A percentile compares a stretch with the other conserved stretches of the same genome.
Conservation (phyloP, 441 rosid genomes). For the Erodium texanum region DNA sequence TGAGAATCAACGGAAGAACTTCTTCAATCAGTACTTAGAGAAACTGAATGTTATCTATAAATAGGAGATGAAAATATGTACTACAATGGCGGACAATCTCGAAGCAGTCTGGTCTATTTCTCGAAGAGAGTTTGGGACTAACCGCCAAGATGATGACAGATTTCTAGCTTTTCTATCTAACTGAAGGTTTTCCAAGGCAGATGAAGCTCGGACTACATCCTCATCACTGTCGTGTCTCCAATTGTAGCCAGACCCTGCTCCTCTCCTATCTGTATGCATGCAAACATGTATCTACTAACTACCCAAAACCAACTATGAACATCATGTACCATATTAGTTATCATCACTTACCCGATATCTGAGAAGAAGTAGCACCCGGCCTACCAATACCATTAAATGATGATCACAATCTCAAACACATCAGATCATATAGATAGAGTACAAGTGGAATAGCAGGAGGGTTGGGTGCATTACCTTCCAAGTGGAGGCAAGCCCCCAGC, state of each 20-base stretch:
- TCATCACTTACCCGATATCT: slow-evolving; percentile 56
- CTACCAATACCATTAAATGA: slow-evolving; percentile 27
- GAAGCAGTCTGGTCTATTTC: too few species aligned
- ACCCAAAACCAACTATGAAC: slow-evolving; percentile 8
- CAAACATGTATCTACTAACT: slow-evolving; percentile 20
- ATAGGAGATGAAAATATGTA: too few species aligned
- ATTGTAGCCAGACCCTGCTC: slow-evolving; percentile 54
- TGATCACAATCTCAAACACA: slow-evolving; percentile 13
- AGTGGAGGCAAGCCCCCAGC: slow-evolving; percentile 84
- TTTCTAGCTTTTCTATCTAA: slow-evolving; percentile 87
- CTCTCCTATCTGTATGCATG: slow-evolving; percentile 58
- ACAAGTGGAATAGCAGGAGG: slow-evolving; percentile 6
- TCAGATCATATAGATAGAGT: slow-evolving; percentile 7
- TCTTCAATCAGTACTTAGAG: background rate
- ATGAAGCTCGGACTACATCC: slow-evolving; percentile 66
- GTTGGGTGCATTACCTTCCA: slow-evolving; percentile 52
- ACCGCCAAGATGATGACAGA: slow-evolving; percentile 89
- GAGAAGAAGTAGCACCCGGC: slow-evolving; percentile 46
- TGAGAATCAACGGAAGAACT: background rate
- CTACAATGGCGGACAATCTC: too few species aligned
- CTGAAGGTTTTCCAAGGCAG: slow-evolving; percentile 90
- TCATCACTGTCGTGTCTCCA: slow-evolving; percentile 78
- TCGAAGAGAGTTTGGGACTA: slow-evolving; percentile 18
- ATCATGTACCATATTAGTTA: background rate
- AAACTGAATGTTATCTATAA: too few species aligned